Base-by-base conservation (phyloP, 2,329 filamentous ascomycete genomes). In the Pseudocercospora ulei region DNA sequence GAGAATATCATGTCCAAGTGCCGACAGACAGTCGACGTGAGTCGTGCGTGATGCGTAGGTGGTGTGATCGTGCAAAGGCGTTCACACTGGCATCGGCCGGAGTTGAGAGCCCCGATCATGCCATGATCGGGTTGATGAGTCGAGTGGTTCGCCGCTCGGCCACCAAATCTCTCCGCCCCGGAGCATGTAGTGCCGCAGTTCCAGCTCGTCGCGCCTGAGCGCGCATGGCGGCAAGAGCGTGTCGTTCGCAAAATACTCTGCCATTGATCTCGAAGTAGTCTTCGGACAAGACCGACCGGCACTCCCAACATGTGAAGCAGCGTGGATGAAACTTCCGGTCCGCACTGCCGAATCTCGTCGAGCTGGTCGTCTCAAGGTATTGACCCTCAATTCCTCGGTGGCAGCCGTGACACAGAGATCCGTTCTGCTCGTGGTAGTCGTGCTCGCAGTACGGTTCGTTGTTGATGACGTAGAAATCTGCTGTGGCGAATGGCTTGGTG, bases 181-280 rank as follows among this genome's bases (percentile, higher is more conserved):
- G 44, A 12, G 43, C 38, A 18, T 41, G 16, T 37, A 46, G 28
- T 11, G 36, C 33, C 19, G 41, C 36, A 7, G 35, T 30, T 7
- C 44, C 39, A 22, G 25, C 44, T 23, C 48, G 41, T 23, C 48
- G 46, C 20, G 48, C 46, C 41, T 54, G 54, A 2, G 50, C 50
- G 6, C 56, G 50, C 55, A 59, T 57, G 11, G 56, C 55, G 8
- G 54, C 55, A 60, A 78, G 78, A 3, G 86, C 87, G 58, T 96
- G 86, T 28, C 78, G 75, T 62, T 96, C 88, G 61, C 88, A 98
- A 58, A 82, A 94, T 0, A 82, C 76, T 28, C 68, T 71, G 14
- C 83, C 83, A 25, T 75, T 76, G 50, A 94, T 80, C 60, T 96
- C 87, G 54, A 90, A 95, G 60, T 96, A 96, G 46, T 90, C 88